Percentiles rank a stretch among this genome's conserved stretches.
These are phyloP conservation scores for Noccaea bulbosa DNA, from an alignment of 345 rosid genomes.

Conservation along the genomic window DNA sequence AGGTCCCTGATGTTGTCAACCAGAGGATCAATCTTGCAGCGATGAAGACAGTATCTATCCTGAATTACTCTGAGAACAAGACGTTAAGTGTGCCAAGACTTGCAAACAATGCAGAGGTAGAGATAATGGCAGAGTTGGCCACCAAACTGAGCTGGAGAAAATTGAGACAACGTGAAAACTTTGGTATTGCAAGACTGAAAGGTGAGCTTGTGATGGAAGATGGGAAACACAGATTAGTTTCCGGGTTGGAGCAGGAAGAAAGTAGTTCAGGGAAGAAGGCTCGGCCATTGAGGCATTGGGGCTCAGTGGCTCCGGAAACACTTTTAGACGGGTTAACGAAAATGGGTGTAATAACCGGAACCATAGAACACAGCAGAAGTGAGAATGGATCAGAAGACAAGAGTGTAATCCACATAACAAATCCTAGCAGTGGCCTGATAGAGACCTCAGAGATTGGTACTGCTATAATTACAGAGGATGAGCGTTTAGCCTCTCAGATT, in stretches of 20 bases:
- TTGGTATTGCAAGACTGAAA: constrained; percentile 58
- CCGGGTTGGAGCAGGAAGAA: constrained; percentile 41
- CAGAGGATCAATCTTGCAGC: constrained; percentile 42
- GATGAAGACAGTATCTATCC: constrained; percentile 39
- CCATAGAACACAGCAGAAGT: constrained; percentile 41
- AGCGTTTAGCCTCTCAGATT: constrained; percentile 51
- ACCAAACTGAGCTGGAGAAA: constrained; percentile 56
- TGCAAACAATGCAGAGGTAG: constrained; percentile 47
- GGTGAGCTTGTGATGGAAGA: constrained; percentile 59
- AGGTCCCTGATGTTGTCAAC: constrained; percentile 69
- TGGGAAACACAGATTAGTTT: constrained; percentile 54
- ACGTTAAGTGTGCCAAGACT: constrained; percentile 49
- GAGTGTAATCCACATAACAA: constrained; percentile 41
- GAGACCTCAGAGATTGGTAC: constrained; percentile 52
- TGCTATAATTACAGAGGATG: constrained; percentile 50
- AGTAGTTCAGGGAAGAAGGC: constrained; percentile 40
- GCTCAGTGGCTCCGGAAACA: constrained; percentile 53
- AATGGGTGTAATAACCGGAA: constrained; percentile 55
- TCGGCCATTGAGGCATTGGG: constrained; percentile 53
- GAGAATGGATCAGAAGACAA: constrained; percentile 42
- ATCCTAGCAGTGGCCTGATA: constrained; percentile 55
- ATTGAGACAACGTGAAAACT: constrained; percentile 40
- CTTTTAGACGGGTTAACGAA: constrained; percentile 54
- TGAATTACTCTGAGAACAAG: constrained; percentile 57
- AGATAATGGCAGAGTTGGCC: constrained; percentile 61